A percentile compares a stretch with the other conserved stretches of the same genome.
These are phyloP conservation scores for Oidiodendron maius DNA, from an alignment of 495 filamentous ascomycete genomes.

Conservation along the genomic window DNA sequence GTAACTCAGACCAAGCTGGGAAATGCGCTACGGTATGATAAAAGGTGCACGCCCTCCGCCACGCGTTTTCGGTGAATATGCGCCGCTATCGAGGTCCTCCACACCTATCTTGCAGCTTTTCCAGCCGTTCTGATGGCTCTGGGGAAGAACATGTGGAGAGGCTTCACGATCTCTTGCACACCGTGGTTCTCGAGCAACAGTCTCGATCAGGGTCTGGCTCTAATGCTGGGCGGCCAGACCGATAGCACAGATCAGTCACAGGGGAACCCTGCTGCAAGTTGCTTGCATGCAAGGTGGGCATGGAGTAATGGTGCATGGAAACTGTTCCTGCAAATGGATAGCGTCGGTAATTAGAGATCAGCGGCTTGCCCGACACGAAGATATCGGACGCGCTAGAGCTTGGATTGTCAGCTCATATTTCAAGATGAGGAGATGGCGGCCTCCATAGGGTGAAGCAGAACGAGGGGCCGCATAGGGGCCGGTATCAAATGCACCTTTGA, in stretches of 20 bases:
- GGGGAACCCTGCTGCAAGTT: slow-evolving; percentile 1
- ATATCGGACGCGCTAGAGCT: slow-evolving; percentile 1
- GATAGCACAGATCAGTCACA: slow-evolving; percentile 8
- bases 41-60: slow-evolving; percentile 19
- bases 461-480: not conserved
- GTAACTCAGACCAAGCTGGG: slow-evolving; percentile 18
- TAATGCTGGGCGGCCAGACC: slow-evolving; percentile 1
- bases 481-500: slow-evolving; percentile 10
- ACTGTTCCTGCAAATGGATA: slow-evolving; percentile 24
- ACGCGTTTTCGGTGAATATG: slow-evolving; percentile 16
- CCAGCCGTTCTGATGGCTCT: slow-evolving; percentile 11
- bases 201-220: slow-evolving; percentile 5
- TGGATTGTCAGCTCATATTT: slow-evolving; percentile 4
- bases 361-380: slow-evolving; percentile 2
- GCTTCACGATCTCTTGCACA: slow-evolving; percentile 11
- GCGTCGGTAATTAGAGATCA: slow-evolving; percentile 1
- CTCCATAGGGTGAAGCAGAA: not conserved
- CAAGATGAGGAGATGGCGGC: no score
- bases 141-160: slow-evolving; percentile 13
- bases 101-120: slow-evolving; percentile 17
- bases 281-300: slow-evolving; percentile 5
- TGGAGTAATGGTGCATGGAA: slow-evolving; percentile 25
- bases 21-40: slow-evolving; percentile 20
- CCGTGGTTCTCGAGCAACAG: not conserved
- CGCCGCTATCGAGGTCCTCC: slow-evolving; percentile 18